Conservation (phyloP, 768 basidiomycete genomes). For the Ramaria sp. region DNA sequence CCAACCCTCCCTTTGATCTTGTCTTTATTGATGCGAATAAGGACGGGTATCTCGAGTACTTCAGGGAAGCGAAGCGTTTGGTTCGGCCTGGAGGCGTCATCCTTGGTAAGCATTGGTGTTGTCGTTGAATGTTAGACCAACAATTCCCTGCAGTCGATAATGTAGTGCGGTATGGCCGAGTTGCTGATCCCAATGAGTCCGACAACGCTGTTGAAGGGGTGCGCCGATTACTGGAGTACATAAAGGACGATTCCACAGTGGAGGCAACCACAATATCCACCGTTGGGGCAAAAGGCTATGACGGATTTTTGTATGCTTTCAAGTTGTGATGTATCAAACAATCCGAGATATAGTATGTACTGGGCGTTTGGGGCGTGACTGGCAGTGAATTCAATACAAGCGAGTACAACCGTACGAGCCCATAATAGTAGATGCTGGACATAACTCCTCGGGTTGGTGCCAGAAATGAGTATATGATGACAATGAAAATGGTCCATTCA, state of each 20-base stretch:
- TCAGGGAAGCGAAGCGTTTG: conserved; percentile 49
- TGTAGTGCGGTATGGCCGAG: conserved; percentile 39
- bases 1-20: conserved; percentile 48
- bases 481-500: not conserved
- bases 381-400: not conserved
- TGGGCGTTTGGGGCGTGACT: not conserved
- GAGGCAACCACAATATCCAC: conserved; percentile 41
- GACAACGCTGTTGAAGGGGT: conserved; percentile 35
- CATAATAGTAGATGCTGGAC: not conserved
- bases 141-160: conserved; percentile 46
- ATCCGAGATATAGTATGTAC: not conserved
- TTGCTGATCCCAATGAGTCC: conserved; percentile 29
- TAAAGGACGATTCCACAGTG: conserved; percentile 41
- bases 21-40: conserved; percentile 71
- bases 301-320: conserved; percentile 40
- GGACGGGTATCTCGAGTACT: conserved; percentile 41
- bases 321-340: conserved; percentile 11
- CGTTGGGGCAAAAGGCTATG: conserved; percentile 42
- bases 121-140: not conserved
- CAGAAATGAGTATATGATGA: not conserved
- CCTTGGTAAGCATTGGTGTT: conserved; percentile 25
- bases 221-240: conserved; percentile 30
- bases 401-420: not conserved
- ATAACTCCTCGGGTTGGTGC: not conserved
- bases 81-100: conserved; percentile 51